Evolutionary conservation across 179 eudicot genomes (phyloP), one percentile per base, ranked within the genome.

Genomic region (Nepenthes alata): DNA sequence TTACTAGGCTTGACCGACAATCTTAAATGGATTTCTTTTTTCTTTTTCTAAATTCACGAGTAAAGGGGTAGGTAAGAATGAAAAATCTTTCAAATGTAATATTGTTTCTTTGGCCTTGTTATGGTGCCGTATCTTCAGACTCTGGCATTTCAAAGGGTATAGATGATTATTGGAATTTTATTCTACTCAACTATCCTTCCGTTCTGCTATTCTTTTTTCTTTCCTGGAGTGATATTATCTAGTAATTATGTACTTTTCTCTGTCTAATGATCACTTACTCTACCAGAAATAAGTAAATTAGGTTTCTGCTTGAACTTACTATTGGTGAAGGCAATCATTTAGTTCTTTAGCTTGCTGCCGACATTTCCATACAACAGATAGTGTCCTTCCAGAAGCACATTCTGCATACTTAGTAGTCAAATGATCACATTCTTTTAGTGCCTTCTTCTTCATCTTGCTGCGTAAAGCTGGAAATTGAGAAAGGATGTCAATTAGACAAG

Each of bases 361-460:
- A 58, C 98, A 91, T 74, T 82, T 76, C 96, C 96, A 91, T 45
- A 91, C 94, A 70, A 91, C 83, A 2, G 98, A 86, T 39, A 91
- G 39, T 52, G 96, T 91, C 81, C 84, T 91, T 57, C 98, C 98
- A 55, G 66, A 14, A 66, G 95, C 82, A 79, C 98, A 91, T 75
- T 84, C 95, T n/a, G 98, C 98, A 60, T 86, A 91, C 73, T 79
- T 86, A 34, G 86, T 61, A 55, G 89, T 76, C 44, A 72, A 85
- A 1, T 64, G 72, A 70, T 85, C 86, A 57, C 96, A 91, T 75
- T 86, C 85, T 70, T 89, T 89, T 5, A 91, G 74, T 7, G 98
- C 98, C 77, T 91, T 91, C 48, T 71, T 78, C 78, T 91, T 91
- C 98, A 91, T 91, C 78, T 91, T 91, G 85, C 98, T 91, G 79